These are phyloP conservation scores for Spathaspora jeffriesii DNA, from an alignment of 1,139 yeast species.

Conservation along the genomic window DNA sequence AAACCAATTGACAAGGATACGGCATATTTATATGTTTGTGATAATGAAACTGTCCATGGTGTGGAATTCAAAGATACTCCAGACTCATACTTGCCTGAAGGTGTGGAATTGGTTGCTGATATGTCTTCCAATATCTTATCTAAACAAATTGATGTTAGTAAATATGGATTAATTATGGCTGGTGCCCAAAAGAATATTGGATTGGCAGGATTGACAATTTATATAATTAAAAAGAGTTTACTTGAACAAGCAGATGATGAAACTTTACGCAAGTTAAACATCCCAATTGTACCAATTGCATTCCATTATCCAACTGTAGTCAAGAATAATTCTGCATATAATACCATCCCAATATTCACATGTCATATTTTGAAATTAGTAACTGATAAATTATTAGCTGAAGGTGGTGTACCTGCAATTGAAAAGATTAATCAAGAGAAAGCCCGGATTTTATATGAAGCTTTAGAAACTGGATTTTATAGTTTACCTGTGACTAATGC, in stretches of 20 bases:
- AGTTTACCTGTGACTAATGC: constrained; percentile 61
- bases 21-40: constrained; percentile 89
- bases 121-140: constrained; percentile 93
- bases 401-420: constrained; percentile 60
- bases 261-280: constrained; percentile 54
- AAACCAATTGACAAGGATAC: constrained; percentile 45
- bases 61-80: constrained; percentile 73
- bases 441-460: constrained; percentile 60
- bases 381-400: constrained; percentile 55
- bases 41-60: constrained; percentile 96
- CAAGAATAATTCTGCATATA: constrained; percentile 87
- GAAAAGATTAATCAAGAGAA: constrained; percentile 59
- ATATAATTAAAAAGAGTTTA: constrained; percentile 80
- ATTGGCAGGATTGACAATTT: constrained; percentile 90
- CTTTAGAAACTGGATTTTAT: constrained; percentile 67
- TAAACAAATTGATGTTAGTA: constrained; percentile 73
- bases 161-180: constrained; percentile 85
- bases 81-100: constrained; percentile 53
- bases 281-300: constrained; percentile 87
- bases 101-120: constrained; percentile 85
- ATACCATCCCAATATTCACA: constrained; percentile 93
- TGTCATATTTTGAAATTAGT: constrained; percentile 84
- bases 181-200: constrained; percentile 99
- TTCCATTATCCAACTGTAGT: constrained; percentile 86
- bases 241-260: constrained; percentile 68